These are phyloP conservation scores for Aspergillus clavatus DNA, from an alignment of 2,329 filamentous ascomycete species.

Conservation along the genomic window DNA sequence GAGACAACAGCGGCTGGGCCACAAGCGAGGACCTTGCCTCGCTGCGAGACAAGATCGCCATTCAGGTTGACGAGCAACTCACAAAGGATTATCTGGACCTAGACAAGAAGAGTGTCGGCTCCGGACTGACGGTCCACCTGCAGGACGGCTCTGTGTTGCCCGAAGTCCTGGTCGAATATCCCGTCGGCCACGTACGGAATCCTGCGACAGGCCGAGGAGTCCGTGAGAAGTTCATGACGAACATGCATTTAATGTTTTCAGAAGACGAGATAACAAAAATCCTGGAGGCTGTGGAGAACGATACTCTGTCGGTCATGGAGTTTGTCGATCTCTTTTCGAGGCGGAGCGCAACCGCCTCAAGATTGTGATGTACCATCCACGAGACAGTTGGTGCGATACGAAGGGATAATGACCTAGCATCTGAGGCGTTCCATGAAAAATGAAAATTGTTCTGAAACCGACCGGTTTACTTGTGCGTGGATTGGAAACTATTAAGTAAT, in stretches of 20 bases:
- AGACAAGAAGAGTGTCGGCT: slow-evolving; percentile 23
- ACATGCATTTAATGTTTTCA: slow-evolving; percentile 18
- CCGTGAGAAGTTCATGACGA: slow-evolving; percentile 14
- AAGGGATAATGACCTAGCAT: neutral
- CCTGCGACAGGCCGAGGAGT: slow-evolving; percentile 9
- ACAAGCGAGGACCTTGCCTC: slow-evolving; percentile 14
- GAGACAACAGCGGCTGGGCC: slow-evolving; percentile 24
- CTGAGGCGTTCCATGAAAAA: neutral
- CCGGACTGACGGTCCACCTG: slow-evolving; percentile 24
- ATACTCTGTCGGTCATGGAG: slow-evolving; percentile 9
- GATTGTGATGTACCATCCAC: slow-evolving; percentile 11
- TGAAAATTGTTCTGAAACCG: neutral
- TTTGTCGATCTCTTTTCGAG: slow-evolving; percentile 17
- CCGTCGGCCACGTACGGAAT: slow-evolving; percentile 27
- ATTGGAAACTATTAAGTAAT: no score
- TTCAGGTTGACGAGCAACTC: slow-evolving; percentile 24
- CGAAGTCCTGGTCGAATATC: slow-evolving; percentile 37
- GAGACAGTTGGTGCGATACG: no score
- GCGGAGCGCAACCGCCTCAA: slow-evolving; percentile 1
- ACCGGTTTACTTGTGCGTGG: no score
- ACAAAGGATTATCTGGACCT: slow-evolving; percentile 28
- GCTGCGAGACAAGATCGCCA: slow-evolving; percentile 22
- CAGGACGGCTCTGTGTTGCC: slow-evolving; percentile 19
- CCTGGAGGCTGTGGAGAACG: slow-evolving; percentile 9
- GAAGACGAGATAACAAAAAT: slow-evolving; percentile 10